A percentile compares a stretch with the other conserved stretches of the same genome.
These are phyloP conservation scores for Diaporthe eres DNA, from an alignment of 2,329 filamentous ascomycete genomes.

Conservation along the genomic window DNA sequence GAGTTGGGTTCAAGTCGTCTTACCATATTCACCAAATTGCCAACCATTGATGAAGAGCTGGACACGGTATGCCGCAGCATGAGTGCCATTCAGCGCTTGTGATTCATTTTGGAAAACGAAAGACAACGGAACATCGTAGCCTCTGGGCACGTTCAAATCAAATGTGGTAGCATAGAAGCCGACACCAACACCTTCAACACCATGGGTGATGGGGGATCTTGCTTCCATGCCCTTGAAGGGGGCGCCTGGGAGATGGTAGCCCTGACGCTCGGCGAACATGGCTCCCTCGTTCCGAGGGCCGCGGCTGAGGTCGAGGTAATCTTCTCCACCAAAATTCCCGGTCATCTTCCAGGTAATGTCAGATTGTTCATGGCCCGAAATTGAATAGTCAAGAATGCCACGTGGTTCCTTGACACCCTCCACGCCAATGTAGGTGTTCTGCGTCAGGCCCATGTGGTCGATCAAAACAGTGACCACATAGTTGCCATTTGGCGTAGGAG, in stretches of 20 bases:
- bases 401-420: constrained; percentile 71
- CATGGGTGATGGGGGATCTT: constrained; percentile 46
- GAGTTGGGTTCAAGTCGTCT: background rate
- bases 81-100: constrained; percentile 53
- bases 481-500: constrained; percentile 61
- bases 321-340: constrained; percentile 73
- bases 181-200: constrained; percentile 63
- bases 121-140: constrained; percentile 70
- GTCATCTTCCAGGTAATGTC: constrained; percentile 73
- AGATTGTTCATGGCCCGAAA: constrained; percentile 61
- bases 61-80: constrained; percentile 60
- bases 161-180: constrained; percentile 68
- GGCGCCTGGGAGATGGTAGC: constrained; percentile 66
- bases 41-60: constrained; percentile 80
- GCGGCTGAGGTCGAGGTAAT: constrained; percentile 66
- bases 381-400: constrained; percentile 69
- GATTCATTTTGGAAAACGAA: constrained; percentile 59
- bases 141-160: constrained; percentile 63
- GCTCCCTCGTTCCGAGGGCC: constrained; percentile 73
- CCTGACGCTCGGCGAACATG: constrained; percentile 68
- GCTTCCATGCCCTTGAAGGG: constrained; percentile 59
- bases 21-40: constrained; percentile 66
- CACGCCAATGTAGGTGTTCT: constrained; percentile 65
- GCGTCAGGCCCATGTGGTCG: constrained; percentile 78
- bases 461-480: constrained; percentile 76